phyloP scores from a whole-genome alignment of 2,329 filamentous ascomycete genomes.

The Cytospora chrysosperma region DNA sequence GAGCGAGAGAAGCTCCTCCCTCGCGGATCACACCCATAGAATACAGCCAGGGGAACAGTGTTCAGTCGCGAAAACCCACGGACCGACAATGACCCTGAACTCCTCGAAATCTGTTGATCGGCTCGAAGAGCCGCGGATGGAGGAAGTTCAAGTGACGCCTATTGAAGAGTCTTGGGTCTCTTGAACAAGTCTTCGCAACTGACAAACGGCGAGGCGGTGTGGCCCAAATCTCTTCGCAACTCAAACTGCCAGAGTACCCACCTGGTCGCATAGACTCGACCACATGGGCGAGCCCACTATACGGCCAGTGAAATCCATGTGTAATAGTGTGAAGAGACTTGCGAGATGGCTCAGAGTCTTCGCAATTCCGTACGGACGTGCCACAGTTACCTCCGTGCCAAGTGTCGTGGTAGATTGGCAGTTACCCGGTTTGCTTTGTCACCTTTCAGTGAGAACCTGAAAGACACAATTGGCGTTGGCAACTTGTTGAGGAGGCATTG shows the following conservation, averaged over 20 bases:
- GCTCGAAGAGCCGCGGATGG: background rate
- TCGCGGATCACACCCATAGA: background rate
- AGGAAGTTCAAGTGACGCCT: background rate
- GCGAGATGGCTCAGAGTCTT: background rate
- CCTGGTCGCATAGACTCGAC: slow-evolving; percentile 15
- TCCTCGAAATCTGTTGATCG: background rate
- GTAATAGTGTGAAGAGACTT: background rate
- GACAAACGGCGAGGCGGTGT: slow-evolving; percentile 4
- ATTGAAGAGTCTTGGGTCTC: background rate
- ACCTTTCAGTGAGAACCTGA: background rate
- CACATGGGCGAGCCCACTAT: slow-evolving; percentile 1
- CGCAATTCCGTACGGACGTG: background rate
- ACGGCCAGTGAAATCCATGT: background rate
- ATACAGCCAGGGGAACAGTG: background rate
- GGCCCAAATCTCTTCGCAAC: slow-evolving; percentile 16
- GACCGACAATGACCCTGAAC: too few species aligned
- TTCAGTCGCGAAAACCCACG: background rate
- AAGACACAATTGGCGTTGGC: background rate
- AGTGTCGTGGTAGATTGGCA: background rate
- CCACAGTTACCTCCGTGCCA: background rate
- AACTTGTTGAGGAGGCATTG: background rate
- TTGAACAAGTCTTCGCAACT: slow-evolving; percentile 10
- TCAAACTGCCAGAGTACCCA: slow-evolving; percentile 3
- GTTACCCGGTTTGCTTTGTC: background rate
- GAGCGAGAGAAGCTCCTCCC: background rate